Conservation (phyloP, 805 yeast species). For the Lachancea quebecensis region DNA sequence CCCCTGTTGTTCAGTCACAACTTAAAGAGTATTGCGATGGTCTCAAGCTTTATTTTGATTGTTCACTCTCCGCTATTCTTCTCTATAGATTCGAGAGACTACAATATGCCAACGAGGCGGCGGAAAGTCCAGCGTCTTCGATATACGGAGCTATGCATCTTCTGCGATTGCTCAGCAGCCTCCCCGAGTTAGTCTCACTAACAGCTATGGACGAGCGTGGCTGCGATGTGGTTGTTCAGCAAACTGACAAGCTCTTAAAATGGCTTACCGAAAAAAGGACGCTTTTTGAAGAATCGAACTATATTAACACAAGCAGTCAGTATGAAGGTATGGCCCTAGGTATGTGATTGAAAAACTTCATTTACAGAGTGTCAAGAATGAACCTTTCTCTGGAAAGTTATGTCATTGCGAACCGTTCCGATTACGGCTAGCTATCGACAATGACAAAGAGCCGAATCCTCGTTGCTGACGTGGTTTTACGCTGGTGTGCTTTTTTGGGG, state of each 20-base stretch:
- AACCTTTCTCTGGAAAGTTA: too few species aligned
- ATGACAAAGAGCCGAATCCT: too few species aligned
- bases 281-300: conserved; percentile 10
- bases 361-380: too few species aligned
- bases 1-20: conserved; percentile 40
- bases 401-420: too few species aligned
- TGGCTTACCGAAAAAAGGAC: conserved; percentile 22
- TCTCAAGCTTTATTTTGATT: conserved; percentile 64
- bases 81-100: conserved; percentile 28
- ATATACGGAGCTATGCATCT: conserved; percentile 81
- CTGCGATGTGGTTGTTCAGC: conserved; percentile 24
- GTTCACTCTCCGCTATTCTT: conserved; percentile 38
- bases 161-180: conserved; percentile 62
- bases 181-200: conserved; percentile 78
- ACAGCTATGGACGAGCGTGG: conserved; percentile 78
- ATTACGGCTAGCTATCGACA: too few species aligned
- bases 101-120: conserved; percentile 21
- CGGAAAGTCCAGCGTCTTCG: conserved; percentile 20
- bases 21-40: conserved; percentile 67
- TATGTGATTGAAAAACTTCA: conserved; percentile 11
- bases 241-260: conserved; percentile 22
- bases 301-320: conserved; percentile 30
- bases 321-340: conserved; percentile 33
- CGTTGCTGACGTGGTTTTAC: too few species aligned
- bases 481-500: too few species aligned